A percentile compares a stretch with the other conserved stretches of the same genome.
Evolutionary conservation across 768 basidiomycete genomes (phyloP).

Genomic region (Kwoniella dendrophila): DNA sequence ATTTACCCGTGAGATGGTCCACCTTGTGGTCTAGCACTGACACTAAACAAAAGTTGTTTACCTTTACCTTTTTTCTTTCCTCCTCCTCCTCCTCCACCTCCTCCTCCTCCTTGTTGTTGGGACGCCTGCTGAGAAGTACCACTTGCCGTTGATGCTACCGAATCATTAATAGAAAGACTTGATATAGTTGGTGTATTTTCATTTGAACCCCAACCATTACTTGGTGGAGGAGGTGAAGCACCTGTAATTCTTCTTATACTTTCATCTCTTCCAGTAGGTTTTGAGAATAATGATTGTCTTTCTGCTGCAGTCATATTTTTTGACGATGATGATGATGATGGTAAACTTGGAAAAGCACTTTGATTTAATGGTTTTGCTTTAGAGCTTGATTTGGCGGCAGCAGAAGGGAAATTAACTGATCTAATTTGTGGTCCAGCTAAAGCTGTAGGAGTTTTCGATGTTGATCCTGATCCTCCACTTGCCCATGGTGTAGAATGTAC

Average conservation of each 20-base stretch:
- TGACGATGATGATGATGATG: constrained; percentile 15
- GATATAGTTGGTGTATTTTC: neutral
- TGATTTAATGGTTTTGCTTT: constrained; percentile 37
- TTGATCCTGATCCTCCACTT: constrained; percentile 33
- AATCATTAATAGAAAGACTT: constrained; percentile 4
- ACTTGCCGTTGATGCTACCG: neutral
- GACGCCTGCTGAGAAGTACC: neutral
- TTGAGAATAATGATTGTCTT: constrained; percentile 41
- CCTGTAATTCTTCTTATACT: constrained; percentile 45
- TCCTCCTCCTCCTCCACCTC: constrained; percentile 23
- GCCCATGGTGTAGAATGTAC: constrained; percentile 46
- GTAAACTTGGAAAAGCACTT: constrained; percentile 50
- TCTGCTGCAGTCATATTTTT: constrained; percentile 32
- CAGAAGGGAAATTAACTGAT: constrained; percentile 46
- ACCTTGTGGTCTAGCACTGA: constrained; percentile 42
- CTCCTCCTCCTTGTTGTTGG: constrained; percentile 10
- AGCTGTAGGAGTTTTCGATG: constrained; percentile 33
- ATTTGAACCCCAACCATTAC: constrained; percentile 28
- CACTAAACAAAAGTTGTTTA: constrained; percentile 52
- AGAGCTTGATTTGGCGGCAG: constrained; percentile 4
- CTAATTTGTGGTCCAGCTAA: constrained; percentile 42
- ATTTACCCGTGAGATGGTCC: constrained; percentile 10
- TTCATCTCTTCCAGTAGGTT: constrained; percentile 46
- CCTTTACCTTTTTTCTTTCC: constrained; percentile 54
- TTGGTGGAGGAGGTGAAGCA: constrained; percentile 18